phyloP scores from a whole-genome alignment of 306 rosid genomes.

The Ochetophila trinervis region DNA sequence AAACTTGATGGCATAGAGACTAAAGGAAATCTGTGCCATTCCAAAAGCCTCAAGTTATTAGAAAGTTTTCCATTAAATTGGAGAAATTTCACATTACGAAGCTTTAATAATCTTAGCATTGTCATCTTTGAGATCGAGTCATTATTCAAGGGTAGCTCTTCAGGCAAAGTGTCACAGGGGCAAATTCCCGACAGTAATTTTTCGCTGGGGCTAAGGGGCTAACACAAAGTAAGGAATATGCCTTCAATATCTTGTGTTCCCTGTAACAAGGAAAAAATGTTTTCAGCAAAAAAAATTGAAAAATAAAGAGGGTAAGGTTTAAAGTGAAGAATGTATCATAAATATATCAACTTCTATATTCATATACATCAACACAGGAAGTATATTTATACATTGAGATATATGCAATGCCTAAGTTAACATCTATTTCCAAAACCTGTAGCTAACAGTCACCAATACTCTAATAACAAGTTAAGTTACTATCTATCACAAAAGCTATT shows the following conservation, averaged over 20 bases:
- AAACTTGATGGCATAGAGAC: not conserved
- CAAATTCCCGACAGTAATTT: too few relatives aligned
- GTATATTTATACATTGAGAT: too few relatives aligned
- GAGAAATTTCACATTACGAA: not conserved
- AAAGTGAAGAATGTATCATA: too few relatives aligned
- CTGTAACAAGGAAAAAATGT: not conserved
- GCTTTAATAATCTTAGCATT: constrained; percentile 26
- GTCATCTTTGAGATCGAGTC: constrained; percentile 20
- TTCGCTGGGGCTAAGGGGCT: too few relatives aligned
- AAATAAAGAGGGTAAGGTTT: not conserved
- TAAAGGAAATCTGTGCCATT: not conserved
- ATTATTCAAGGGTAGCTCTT: not conserved
- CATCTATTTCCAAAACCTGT: too few relatives aligned
- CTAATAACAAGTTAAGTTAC: too few relatives aligned
- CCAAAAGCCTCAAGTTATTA: not conserved
- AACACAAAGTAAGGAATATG: not conserved
- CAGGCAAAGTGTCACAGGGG: too few relatives aligned
- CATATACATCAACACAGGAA: too few relatives aligned
- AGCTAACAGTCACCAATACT: too few relatives aligned
- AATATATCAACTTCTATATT: not conserved
- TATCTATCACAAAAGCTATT: too few relatives aligned
- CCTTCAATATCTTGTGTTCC: not conserved
- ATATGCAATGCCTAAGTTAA: too few relatives aligned
- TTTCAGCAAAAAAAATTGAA: too few relatives aligned
- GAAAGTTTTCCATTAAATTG: not conserved